These are phyloP conservation scores for Torulaspora microellipsoides DNA, from an alignment of 805 yeast species.

Conservation along the genomic window DNA sequence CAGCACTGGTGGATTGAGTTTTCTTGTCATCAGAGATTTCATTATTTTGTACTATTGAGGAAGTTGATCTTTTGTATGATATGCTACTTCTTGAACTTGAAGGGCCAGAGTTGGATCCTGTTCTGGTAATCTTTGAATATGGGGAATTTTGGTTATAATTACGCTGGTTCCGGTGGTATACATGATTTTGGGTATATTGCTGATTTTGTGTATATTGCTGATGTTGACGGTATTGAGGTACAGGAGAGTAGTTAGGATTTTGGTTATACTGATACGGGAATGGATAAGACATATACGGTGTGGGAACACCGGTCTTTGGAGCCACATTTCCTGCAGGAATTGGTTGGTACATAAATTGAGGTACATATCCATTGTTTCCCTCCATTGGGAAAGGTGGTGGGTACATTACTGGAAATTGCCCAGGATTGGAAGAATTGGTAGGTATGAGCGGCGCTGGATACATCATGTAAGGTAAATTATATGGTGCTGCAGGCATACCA, in stretches of 20 bases:
- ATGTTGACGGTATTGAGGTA: slow-evolving; percentile 1
- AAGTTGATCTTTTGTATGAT: neutral
- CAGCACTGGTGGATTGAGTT: too few relatives aligned
- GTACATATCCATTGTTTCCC: slow-evolving; percentile 7
- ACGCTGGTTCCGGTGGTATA: neutral
- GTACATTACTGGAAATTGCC: slow-evolving; percentile 8
- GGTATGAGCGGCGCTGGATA: slow-evolving; percentile 11
- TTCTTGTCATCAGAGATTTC: too few relatives aligned
- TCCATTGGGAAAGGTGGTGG: slow-evolving; percentile 14
- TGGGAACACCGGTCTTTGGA: neutral
- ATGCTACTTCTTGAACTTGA: neutral
- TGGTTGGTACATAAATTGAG: slow-evolving; percentile 11
- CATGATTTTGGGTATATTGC: neutral
- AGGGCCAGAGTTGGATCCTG: neutral
- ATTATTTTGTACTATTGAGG: too few relatives aligned
- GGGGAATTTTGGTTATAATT: neutral
- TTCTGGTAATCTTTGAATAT: neutral
- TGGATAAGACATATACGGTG: slow-evolving; percentile 5
- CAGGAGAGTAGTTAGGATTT: neutral
- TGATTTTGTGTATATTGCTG: neutral
- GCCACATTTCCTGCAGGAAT: slow-evolving; percentile 2
- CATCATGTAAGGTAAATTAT: slow-evolving; percentile 15
- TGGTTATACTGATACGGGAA: slow-evolving; percentile 7
- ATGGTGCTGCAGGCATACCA: neutral
- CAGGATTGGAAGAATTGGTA: neutral